Percentiles rank a stretch among this genome's conserved stretches.
These are phyloP conservation scores for Claviceps sorghi DNA, from an alignment of 2,329 filamentous ascomycete species.

Conservation along the genomic window DNA sequence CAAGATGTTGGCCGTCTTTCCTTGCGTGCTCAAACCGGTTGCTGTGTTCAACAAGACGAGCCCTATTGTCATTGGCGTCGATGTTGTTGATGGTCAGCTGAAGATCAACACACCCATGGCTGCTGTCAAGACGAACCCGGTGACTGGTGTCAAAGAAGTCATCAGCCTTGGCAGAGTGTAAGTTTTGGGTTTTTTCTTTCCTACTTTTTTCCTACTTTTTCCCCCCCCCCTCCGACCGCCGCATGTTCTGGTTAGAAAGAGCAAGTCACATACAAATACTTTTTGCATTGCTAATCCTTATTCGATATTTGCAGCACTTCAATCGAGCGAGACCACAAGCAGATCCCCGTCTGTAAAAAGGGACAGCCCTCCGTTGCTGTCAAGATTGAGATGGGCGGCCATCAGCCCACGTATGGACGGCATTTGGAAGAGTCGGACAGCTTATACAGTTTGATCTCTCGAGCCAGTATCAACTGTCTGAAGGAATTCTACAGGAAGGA, in stretches of 20 bases:
- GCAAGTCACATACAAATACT: neutral
- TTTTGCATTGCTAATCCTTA: neutral
- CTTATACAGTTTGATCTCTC: constrained; percentile 77
- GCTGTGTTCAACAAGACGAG: constrained; percentile 97
- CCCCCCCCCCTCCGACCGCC: neutral
- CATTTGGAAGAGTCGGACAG: constrained; percentile 85
- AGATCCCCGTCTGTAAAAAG: constrained; percentile 82
- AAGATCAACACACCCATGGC: constrained; percentile 81
- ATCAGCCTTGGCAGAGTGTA: constrained; percentile 84
- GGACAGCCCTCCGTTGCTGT: constrained; percentile 93
- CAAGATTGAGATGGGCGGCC: constrained; percentile 87
- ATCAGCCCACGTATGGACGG: constrained; percentile 87
- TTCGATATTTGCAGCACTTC: constrained; percentile 48
- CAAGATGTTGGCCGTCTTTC: constrained; percentile 93
- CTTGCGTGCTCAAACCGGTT: constrained; percentile 76
- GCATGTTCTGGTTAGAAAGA: neutral
- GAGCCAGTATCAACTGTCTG: constrained; percentile 79
- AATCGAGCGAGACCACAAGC: constrained; percentile 96
- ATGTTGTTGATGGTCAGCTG: constrained; percentile 82
- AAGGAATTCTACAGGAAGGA: constrained; percentile 92
- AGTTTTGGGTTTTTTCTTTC: constrained; percentile 25
- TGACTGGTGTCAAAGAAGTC: constrained; percentile 71
- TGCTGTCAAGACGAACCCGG: constrained; percentile 66
- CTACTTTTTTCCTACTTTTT: no score
- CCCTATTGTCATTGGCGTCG: constrained; percentile 89